These are phyloP conservation scores for Agaricus blazei DNA, from an alignment of 768 basidiomycete species.

Conservation along the genomic window DNA sequence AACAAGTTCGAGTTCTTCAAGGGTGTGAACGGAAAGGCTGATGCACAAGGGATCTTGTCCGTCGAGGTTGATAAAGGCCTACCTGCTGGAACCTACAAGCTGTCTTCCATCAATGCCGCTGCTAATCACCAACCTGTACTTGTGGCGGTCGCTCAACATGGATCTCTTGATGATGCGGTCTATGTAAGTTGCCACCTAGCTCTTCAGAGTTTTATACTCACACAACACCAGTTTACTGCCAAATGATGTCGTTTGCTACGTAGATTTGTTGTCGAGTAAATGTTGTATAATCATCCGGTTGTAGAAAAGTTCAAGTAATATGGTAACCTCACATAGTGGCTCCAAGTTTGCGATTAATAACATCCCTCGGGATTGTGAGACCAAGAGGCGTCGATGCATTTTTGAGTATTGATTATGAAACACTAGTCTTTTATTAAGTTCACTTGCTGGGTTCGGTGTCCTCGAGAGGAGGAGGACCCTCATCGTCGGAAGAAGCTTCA, in stretches of 20 bases:
- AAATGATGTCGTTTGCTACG: slow-evolving; percentile 9
- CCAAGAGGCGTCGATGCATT: no score
- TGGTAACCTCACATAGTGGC: no score
- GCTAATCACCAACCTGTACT: slow-evolving; percentile 60
- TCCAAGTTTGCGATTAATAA: no score
- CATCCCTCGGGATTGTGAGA: no score
- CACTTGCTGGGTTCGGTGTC: slow-evolving; percentile 47
- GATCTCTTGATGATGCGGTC: slow-evolving; percentile 49
- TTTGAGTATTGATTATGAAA: background rate
- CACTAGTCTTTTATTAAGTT: slow-evolving; percentile 2
- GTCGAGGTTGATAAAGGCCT: slow-evolving; percentile 53
- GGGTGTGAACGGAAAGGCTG: slow-evolving; percentile 33
- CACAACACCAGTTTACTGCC: slow-evolving; percentile 21
- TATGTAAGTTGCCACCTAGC: slow-evolving; percentile 35
- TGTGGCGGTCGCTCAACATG: slow-evolving; percentile 57
- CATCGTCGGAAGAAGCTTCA: slow-evolving; percentile 52
- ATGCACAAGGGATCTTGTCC: slow-evolving; percentile 44
- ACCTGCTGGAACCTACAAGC: slow-evolving; percentile 52
- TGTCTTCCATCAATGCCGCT: slow-evolving; percentile 53
- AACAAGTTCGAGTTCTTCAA: slow-evolving; percentile 56
- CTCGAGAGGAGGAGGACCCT: slow-evolving; percentile 80
- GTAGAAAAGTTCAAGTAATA: no score
- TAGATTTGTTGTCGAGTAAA: background rate
- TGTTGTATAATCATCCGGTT: no score
- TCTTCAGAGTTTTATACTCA: background rate